Base-by-base conservation (phyloP, 2,329 filamentous ascomycete species). In the Trichoderma koningiopsis region DNA sequence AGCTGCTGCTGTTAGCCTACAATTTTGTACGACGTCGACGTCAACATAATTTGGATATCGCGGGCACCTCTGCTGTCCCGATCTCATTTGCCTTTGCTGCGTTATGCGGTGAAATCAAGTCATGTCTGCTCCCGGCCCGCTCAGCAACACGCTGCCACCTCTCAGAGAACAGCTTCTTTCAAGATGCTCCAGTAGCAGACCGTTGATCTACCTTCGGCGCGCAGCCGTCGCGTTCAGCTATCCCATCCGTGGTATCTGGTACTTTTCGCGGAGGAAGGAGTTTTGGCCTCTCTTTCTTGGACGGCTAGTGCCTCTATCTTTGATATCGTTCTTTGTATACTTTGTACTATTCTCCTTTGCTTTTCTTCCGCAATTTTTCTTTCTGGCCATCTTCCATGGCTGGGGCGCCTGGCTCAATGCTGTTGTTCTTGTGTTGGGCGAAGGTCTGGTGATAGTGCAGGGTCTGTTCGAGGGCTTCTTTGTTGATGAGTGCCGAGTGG, bases 331-430 rank as follows among this genome's bases (percentile, higher is more conserved):
- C 16, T 88, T 96, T 67, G 91, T 97, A 16, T 92, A 97, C 71
- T 83, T 90, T n/a, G 84, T 96, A 24, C 88, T 98, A 24, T 98
- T 98, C 79, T 84, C 93, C 14, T 96, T 96, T 79, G 85, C 93
- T 0, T 98, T 97, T 74, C 81, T 97, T 3, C 95, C 95, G 0
- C 93, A 98, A 77, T 93, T 93, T 68, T 92, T 92, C 1, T 92
- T 99, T 75, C 86, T 99, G 27, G 90, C 92, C 19, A 88, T 98
- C 73, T 98, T 97, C 78, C 94, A 98, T 75, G 92, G 92, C 27
- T 87, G 89, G 70, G 90, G 90, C 35, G 96, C 96, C n/a, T 97
- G 93, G 92, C 81, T 97, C 69, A 97, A 93, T 75, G 94, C 92
- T 3, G 89, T 92, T 0, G 90, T 98, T 72, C 84, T 98, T 58